Evolutionary conservation across 2,329 filamentous ascomycete species (phyloP).

Genomic region (Beauveria pseudobassiana): DNA sequence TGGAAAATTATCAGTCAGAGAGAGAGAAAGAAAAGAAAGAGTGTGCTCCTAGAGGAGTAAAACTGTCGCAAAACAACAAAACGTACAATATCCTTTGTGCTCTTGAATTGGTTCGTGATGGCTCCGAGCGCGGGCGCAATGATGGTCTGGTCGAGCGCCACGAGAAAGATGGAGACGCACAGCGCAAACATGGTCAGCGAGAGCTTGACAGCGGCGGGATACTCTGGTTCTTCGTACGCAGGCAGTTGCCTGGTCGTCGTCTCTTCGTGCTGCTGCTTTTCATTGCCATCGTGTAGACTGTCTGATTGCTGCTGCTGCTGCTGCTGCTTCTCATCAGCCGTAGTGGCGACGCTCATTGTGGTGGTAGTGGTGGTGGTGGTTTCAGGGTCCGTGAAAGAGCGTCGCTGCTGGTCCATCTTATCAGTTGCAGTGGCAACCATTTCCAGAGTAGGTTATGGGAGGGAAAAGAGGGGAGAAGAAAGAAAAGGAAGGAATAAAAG

Average conservation of each 20-base stretch:
- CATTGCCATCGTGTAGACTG: not conserved
- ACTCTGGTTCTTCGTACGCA: constrained; percentile 16
- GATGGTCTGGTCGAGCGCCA: constrained; percentile 45
- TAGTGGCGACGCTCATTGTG: constrained; percentile 3
- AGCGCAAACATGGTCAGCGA: constrained; percentile 35
- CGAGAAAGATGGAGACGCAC: constrained; percentile 40
- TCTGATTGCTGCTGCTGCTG: not conserved
- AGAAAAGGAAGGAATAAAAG: too few relatives aligned
- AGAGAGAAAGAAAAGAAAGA: constrained; percentile 15
- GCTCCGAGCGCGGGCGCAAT: constrained; percentile 45
- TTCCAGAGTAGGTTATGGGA: too few relatives aligned
- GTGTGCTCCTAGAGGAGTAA: too few relatives aligned
- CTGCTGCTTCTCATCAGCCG: not conserved
- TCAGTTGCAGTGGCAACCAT: constrained; percentile 15
- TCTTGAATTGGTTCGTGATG: constrained; percentile 39
- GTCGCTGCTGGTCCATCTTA: not conserved
- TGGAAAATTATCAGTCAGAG: constrained; percentile 14
- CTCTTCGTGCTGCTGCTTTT: constrained; percentile 3
- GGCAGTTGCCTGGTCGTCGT: constrained; percentile 11
- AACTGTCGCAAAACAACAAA: not conserved
- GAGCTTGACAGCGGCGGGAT: constrained; percentile 34
- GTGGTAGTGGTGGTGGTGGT: constrained; percentile 4
- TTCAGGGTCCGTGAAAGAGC: not conserved
- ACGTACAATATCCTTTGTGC: constrained; percentile 37
- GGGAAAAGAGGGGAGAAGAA: too few relatives aligned